Base-by-base conservation (phyloP, 495 filamentous ascomycete genomes). In the Annulohypoxylon maeteangense region DNA sequence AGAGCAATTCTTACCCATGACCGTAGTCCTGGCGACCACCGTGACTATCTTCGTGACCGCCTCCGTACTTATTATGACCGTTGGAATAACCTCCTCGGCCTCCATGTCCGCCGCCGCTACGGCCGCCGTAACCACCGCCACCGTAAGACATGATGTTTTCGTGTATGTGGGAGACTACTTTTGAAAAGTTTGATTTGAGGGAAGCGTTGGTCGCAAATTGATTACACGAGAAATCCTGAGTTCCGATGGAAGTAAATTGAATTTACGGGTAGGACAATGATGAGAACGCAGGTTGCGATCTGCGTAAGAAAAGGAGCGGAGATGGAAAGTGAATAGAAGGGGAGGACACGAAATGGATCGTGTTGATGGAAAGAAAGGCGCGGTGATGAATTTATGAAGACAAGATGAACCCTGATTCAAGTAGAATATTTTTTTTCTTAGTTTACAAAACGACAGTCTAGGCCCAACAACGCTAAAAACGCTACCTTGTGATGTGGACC, bases 101-200 rank as follows among this genome's bases (percentile, higher is more conserved):
- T 8, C 50, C 50, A 11, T 23, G 16, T 12, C 51, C 29, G 32
- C 78, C 78, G 50, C 85, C 84, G 65, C 82, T 81, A 62, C 83
- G 81, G 77, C 82, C 80, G 76, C 81, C 81, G 78, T 84, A 81
- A 76, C 84, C 90, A 72, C 90, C 90, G 74, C 90, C 90, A 74
- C 91, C 88, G 87, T 92, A 93, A 82, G 90, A 92, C 90, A 92
- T 90, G 76, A 40, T 78, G 55, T 60, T 16, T 59, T 63, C 31
- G 50, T 7, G 50, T 57, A 11, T 67, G 36, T 36, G 53, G 29
- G 42, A 34, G 11, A 31, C 29, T 58, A 58, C 16, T 55, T n/a
- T 11, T 64, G 29, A 25, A 22, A 47, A 42, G 23, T 11, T 47
- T 31, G 23, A 10, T 59, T 20, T 14, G 20, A 4, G 59, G 64